Base-by-base conservation (phyloP, 805 yeast genomes). In the Wickerhamomyces alni region DNA sequence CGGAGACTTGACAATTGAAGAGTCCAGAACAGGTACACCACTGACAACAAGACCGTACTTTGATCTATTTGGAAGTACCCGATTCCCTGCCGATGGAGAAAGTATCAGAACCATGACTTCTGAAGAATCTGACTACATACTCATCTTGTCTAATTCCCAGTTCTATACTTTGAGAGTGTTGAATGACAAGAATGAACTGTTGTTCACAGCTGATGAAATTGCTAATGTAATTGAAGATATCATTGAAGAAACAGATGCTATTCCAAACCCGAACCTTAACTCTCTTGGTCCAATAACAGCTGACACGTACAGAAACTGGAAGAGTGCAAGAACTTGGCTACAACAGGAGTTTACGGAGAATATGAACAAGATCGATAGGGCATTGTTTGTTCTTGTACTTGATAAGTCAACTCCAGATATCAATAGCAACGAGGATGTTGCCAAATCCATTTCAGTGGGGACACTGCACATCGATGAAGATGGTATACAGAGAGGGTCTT, bases 401-500 rank as follows among this genome's bases (percentile, higher is more conserved):
- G 97, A 88, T 56, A 85, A 85, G 51, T 73, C 85, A 9, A 72
- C 69, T 29, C 74, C 84, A 29, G 70, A 73, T 21, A 77, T 78
- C 31, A 66, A 78, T 47, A 73, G 47, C 17, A 41, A 43, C 9
- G 51, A 42, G 12, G 51, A 51, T 7, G 35, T 51, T 31, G 55
- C 52, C 12, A 78, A 83, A 54, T 80, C 85, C 56, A 81, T 87
- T 69, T 76, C 87, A 36, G 86, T 93, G 59, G 97, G 97, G 6
- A 77, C 84, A 39, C 75, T 86, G 13, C 69, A 69, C 18, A 69
- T 88, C 32, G 85, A 85, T 47, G 76, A 80, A 7, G 39, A 45
- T 26, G 96, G 96, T 48, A 77, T 85, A 38, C 96, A 88, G 63
- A 80, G 82, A 11, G 97, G 97, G 31, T 85, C 96, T 1, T 87